Evolutionary conservation across 768 basidiomycete species (phyloP), one percentile per base, ranked within the genome.

Genomic region (Termitomyces eurrhizus): DNA sequence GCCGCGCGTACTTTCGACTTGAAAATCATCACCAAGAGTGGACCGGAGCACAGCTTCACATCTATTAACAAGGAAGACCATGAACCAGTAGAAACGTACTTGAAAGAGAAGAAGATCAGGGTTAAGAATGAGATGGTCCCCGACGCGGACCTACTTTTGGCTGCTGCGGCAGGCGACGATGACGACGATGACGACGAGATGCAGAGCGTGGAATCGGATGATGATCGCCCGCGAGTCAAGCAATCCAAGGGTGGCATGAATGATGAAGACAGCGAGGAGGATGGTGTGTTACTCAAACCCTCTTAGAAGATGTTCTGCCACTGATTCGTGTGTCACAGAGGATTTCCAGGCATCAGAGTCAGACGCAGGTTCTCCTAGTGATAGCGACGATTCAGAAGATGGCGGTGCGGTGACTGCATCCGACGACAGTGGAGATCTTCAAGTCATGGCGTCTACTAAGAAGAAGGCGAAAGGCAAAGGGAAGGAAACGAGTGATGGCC

Each of bases 41-140:
- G 91, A 0, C 84, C 91, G 1, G 93, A 96, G 67, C 85, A 91
- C 72, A 89, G 85, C 21, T 99, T 99, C 74, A 91, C 91, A 1
- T 91, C 93, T 2, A 89, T 99, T 74, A 92, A 92, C 75, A 98
- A 96, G 75, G 96, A 98, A 70, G 97, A 99, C 69, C 89, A 94
- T 65, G 90, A 91, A 60, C 81, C 85, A 14, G 90, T 92, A 36
- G 92, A 94, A 68, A 79, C 83, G 24, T 98, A 92, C 73, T 75
- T 99, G 66, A 86, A 87, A 67, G 87, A 90, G 33, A 96, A 97
- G 81, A 95, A 95, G 74, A 84, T 98, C 65, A 85, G 87, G 67
- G 84, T 96, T 64, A 97, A 97, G 84, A 96, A 93, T 73, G 94
- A 96, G 83, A 93, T 95, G 84, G 84, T 90, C 56, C 89, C 91